phyloP scores from a whole-genome alignment of 1,284 basidiomycete species.

The Hymenochaete sp. region DNA sequence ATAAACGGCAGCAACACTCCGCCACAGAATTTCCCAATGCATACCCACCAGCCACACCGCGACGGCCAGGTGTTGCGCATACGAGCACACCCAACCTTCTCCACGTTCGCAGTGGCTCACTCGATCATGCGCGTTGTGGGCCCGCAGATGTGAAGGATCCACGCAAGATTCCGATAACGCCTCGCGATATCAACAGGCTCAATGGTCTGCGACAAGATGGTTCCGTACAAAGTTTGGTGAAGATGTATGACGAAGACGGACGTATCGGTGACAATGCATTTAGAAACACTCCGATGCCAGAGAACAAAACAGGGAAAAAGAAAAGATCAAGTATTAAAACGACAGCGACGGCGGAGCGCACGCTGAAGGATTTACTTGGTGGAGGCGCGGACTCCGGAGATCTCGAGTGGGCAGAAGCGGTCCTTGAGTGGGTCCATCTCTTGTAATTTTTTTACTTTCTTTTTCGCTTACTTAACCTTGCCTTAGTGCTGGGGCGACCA shows the following conservation, averaged over 20 bases:
- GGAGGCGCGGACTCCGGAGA: conserved; percentile 55
- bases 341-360: conserved; percentile 51
- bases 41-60: conserved; percentile 30
- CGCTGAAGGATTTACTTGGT: conserved; percentile 54
- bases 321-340: too few relatives aligned
- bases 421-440: conserved; percentile 45
- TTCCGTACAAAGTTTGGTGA: conserved; percentile 62
- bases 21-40: conserved; percentile 57
- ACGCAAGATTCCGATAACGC: conserved; percentile 30
- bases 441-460: not conserved
- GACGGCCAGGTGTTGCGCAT: conserved; percentile 21
- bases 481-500: not conserved
- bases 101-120: conserved; percentile 18
- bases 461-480: not conserved
- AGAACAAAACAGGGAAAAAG: too few relatives aligned
- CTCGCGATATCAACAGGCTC: conserved; percentile 46
- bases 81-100: conserved; percentile 17
- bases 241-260: conserved; percentile 65
- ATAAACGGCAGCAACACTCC: conserved; percentile 49
- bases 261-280: conserved; percentile 51
- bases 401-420: conserved; percentile 72
- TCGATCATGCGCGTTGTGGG: conserved; percentile 7
- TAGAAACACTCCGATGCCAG: conserved; percentile 50
- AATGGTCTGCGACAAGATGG: conserved; percentile 61
- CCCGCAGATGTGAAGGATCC: conserved; percentile 21